phyloP scores from a whole-genome alignment of 2,329 filamentous ascomycete genomes.

The Tolypocladium amazonense region DNA sequence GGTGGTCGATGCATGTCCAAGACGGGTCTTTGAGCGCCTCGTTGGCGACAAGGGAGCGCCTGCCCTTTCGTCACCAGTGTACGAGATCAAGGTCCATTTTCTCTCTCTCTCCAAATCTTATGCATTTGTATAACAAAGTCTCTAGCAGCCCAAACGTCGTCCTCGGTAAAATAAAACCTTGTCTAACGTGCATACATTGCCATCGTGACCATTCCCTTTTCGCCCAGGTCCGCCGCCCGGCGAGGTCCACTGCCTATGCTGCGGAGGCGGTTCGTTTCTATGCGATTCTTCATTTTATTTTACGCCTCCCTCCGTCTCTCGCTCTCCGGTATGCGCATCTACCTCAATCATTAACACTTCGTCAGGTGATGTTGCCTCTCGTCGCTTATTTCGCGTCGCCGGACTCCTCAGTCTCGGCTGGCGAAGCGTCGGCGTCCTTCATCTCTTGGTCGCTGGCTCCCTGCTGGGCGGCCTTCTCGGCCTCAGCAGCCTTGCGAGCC shows the following conservation, averaged over 20 bases:
- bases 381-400: conserved; percentile 23
- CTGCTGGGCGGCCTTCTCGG: conserved; percentile 37
- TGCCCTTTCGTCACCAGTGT: neutral
- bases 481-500: conserved; percentile 41
- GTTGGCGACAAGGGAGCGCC: neutral
- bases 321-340: conserved; percentile 6
- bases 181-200: conserved; percentile 4
- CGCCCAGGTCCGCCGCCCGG: neutral
- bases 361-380: neutral
- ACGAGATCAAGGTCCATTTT: neutral
- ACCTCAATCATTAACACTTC: conserved; percentile 1
- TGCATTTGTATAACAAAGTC: neutral
- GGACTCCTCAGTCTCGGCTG: conserved; percentile 39
- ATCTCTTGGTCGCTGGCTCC: conserved; percentile 49
- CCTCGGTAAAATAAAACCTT: neutral
- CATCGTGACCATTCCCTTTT: neutral
- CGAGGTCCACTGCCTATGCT: neutral
- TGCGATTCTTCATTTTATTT: conserved; percentile 6
- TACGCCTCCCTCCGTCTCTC: neutral
- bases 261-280: neutral
- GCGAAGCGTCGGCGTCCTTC: conserved; percentile 47
- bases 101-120: neutral
- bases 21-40: neutral
- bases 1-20: neutral
- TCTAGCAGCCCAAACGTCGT: neutral